A percentile compares a stretch with the other conserved stretches of the same genome.
phyloP scores from a whole-genome alignment of 805 yeast species.

The Candida sakaeoensis region DNA sequence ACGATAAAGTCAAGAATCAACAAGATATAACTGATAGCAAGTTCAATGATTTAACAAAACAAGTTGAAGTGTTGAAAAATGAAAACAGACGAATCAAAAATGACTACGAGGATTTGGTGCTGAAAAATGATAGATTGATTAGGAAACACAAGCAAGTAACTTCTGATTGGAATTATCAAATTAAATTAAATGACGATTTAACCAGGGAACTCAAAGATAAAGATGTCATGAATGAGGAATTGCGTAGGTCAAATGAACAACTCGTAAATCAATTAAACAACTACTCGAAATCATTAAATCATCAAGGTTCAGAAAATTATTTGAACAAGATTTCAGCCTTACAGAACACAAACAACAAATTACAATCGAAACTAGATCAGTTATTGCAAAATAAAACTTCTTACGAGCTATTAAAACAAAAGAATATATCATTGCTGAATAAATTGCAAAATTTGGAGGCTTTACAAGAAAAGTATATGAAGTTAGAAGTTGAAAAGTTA shows the following conservation, averaged over 20 bases:
- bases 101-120: slow-evolving; percentile 16
- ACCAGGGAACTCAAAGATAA: slow-evolving; percentile 31
- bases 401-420: slow-evolving; percentile 53
- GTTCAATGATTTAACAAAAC: slow-evolving; percentile 15
- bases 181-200: slow-evolving; percentile 32
- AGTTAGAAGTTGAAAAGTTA: slow-evolving; percentile 48
- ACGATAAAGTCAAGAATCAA: slow-evolving; percentile 30
- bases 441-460: slow-evolving; percentile 37
- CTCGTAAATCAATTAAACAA: slow-evolving; percentile 20
- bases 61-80: slow-evolving; percentile 16
- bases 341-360: slow-evolving; percentile 49
- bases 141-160: slow-evolving; percentile 31
- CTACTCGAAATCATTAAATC: slow-evolving; percentile 9
- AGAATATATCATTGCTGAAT: slow-evolving; percentile 41
- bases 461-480: slow-evolving; percentile 43
- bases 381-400: slow-evolving; percentile 46
- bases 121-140: slow-evolving; percentile 19
- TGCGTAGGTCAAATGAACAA: slow-evolving; percentile 25
- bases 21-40: slow-evolving; percentile 21
- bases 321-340: slow-evolving; percentile 29
- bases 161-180: slow-evolving; percentile 32
- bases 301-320: slow-evolving; percentile 12
- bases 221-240: slow-evolving; percentile 17
- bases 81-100: slow-evolving; percentile 14
- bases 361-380: slow-evolving; percentile 51